These are phyloP conservation scores for Mycena crocata DNA, from an alignment of 768 basidiomycete species.

Conservation along the genomic window DNA sequence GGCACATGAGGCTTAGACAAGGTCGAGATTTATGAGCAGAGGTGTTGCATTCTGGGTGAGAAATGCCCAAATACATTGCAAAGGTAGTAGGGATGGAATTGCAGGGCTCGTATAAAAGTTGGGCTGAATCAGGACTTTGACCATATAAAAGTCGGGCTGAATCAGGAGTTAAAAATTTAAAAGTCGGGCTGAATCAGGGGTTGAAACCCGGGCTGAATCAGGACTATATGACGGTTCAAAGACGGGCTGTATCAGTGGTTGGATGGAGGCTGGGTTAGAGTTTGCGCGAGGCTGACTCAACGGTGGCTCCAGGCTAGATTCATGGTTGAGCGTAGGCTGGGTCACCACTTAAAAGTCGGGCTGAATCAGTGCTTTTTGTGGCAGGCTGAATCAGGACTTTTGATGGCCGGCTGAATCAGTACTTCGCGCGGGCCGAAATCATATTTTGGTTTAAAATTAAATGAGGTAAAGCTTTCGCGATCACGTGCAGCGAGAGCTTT, in stretches of 20 bases:
- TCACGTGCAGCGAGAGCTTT: no score
- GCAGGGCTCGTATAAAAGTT: not conserved
- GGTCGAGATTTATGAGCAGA: no score
- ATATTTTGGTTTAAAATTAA: no score
- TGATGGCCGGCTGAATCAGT: no score
- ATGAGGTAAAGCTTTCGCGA: no score
- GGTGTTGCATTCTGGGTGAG: no score
- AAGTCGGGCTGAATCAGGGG: slow-evolving; percentile 1
- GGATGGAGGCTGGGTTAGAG: not conserved
- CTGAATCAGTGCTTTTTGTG: not conserved
- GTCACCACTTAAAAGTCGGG: not conserved
- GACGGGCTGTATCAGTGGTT: not conserved
- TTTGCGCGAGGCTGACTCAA: no score
- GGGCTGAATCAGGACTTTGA: not conserved
- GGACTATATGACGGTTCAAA: no score
- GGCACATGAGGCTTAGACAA: no score
- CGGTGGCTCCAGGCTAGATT: not conserved
- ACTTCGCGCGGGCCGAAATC: no score
- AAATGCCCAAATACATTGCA: no score
- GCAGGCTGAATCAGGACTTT: no score
- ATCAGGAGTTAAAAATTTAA: not conserved
- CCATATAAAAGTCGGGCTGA: not conserved
- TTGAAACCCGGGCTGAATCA: not conserved
- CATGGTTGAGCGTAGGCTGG: not conserved
- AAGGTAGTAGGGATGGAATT: not conserved